phyloP scores from a whole-genome alignment of 345 rosid species.

The Heritiera littoralis region DNA sequence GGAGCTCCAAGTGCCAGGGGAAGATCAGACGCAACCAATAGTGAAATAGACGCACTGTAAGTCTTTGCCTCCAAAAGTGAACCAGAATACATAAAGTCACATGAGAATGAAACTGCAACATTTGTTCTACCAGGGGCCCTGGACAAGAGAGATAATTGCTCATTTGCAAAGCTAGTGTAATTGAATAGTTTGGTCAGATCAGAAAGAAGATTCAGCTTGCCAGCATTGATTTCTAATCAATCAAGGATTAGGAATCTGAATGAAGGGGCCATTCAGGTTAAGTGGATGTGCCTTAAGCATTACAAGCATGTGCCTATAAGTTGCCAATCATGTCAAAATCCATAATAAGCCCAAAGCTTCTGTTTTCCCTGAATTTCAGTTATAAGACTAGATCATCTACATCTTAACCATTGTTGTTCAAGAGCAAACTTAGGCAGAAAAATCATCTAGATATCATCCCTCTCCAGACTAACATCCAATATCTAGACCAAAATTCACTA shows the following conservation, averaged over 20 bases:
- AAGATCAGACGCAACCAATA: constrained; percentile 76
- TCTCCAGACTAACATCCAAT: neutral
- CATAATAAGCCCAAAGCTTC: constrained; percentile 10
- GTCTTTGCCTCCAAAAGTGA: constrained; percentile 61
- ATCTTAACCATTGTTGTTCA: neutral
- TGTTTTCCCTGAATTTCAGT: constrained; percentile 10
- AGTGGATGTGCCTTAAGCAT: neutral
- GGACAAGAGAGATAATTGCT: constrained; percentile 33
- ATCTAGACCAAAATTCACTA: constrained; percentile 1
- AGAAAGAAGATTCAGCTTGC: constrained; percentile 20
- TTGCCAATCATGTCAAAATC: constrained; percentile 11
- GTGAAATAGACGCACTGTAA: constrained; percentile 57
- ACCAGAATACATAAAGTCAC: constrained; percentile 71
- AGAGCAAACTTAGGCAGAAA: neutral
- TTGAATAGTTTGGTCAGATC: constrained; percentile 15
- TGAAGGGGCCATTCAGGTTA: constrained; percentile 4
- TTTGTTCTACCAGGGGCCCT: constrained; percentile 78
- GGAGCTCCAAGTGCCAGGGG: constrained; percentile 88
- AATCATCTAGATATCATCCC: constrained; percentile 2
- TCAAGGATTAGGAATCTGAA: constrained; percentile 8
- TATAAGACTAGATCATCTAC: neutral
- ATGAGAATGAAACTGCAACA: constrained; percentile 69
- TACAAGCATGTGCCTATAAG: constrained; percentile 4
- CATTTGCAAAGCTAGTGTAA: constrained; percentile 21
- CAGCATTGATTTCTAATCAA: constrained; percentile 16